phyloP scores from a whole-genome alignment of 768 basidiomycete species.

The Pisolithus sp. region DNA sequence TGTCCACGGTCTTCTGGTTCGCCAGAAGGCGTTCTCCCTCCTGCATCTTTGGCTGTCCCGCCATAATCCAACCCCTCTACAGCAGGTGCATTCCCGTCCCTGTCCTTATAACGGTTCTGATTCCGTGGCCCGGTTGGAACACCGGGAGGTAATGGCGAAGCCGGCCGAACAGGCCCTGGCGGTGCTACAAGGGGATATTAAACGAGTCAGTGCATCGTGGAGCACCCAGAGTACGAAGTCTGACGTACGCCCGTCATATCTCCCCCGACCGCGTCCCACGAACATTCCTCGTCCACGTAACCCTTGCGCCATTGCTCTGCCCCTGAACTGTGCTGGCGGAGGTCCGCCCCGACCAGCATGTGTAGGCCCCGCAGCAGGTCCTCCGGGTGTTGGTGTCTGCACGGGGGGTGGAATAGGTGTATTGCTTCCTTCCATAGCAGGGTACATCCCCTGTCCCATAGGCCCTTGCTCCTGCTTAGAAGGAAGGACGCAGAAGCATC shows the following conservation, averaged over 20 bases:
- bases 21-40: slow-evolving; percentile 49
- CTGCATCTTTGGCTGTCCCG: slow-evolving; percentile 43
- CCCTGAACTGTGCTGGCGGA: slow-evolving; percentile 37
- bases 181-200: slow-evolving; percentile 24
- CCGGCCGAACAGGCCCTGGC: slow-evolving; percentile 60
- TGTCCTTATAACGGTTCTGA: slow-evolving; percentile 86
- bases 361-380: slow-evolving; percentile 24
- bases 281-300: slow-evolving; percentile 41
- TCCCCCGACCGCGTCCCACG: slow-evolving; percentile 32
- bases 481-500: slow-evolving; percentile 14
- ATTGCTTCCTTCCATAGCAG: slow-evolving; percentile 49
- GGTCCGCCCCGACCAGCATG: slow-evolving; percentile 26
- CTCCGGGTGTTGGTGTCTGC: slow-evolving; percentile 25
- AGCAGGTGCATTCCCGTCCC: slow-evolving; percentile 77
- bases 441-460: slow-evolving; percentile 68
- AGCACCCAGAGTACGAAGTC: neutral
- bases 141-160: slow-evolving; percentile 79
- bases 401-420: slow-evolving; percentile 42
- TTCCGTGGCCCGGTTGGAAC: slow-evolving; percentile 86
- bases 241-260: slow-evolving; percentile 36
- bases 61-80: slow-evolving; percentile 89
- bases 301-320: slow-evolving; percentile 37
- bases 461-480: slow-evolving; percentile 47
- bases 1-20: slow-evolving; percentile 65
- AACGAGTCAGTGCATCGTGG: neutral